Base-by-base conservation (phyloP, 2,329 filamentous ascomycete species). In the Macrophomina tecta region DNA sequence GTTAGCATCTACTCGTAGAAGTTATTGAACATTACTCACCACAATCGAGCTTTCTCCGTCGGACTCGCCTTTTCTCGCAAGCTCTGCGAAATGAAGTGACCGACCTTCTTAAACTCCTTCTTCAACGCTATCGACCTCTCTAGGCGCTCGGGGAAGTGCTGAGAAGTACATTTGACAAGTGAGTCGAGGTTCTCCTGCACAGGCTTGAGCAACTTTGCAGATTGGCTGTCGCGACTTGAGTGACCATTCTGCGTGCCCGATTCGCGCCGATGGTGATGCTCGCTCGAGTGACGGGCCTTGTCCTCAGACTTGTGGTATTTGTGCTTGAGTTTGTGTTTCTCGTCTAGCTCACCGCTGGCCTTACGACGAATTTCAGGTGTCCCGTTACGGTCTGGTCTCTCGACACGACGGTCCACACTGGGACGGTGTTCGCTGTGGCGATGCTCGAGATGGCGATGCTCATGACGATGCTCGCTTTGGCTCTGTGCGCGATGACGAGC, bases 71-170 rank as follows among this genome's bases (percentile, higher is more conserved):
- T 81, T 62, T 81, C 81, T 40, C 76, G 74, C 52, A 75, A 75
- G 64, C 82, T 77, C 36, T 81, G 79, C 60, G 86, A 84, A 69
- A 90, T 85, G 72, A 89, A 89, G 66, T 86, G 84, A 64, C 89
- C 89, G 75, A 90, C 88, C 4, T 83, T 83, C 49, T 89, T 81
- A 45, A 90, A 78, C 72, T 89, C 86, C 34, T 81, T 80, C 71
- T 88, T 89, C 71, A 90, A 85, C 51, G 89, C 84, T 72, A 82
- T 84, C 28, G 89, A 85, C 52, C 89, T 84, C 63, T 86, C 84
- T 70, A 89, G 88, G 72, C 86, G 86, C 34, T 85, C 87, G 65
- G 87, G 87, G 69, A 89, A 86, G 60, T 85, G 85, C 70, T 88
- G 87, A 70, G 86, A 86, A 2, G 86, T 90, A 4, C 88, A 88